Base-by-base conservation (phyloP, 495 filamentous ascomycete genomes). In the Daldinia childiae region DNA sequence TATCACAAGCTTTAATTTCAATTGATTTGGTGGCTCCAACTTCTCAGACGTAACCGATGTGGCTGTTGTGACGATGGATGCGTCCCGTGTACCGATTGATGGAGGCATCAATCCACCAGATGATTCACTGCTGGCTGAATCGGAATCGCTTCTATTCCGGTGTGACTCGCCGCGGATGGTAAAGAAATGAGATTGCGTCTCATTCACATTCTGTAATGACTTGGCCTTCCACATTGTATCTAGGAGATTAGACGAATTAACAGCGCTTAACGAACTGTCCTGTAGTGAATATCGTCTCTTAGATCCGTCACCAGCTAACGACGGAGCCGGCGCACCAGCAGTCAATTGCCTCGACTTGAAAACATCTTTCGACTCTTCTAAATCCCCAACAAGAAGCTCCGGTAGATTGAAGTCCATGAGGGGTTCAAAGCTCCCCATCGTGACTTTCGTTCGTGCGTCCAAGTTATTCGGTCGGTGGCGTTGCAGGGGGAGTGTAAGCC, bases 331-430 rank as follows among this genome's bases (percentile, higher is more conserved):
- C 12, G 74, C 65, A 12, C 81, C 82, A 21, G 82, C 79, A 9
- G 82, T 82, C 74, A 84, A 77, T 45, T 74, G 78, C 66, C 71
- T 82, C 9, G 78, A 76, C n/a, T 67, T 75, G 61, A 82, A 84
- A 52, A 79, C 68, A 12, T 73, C 68, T 48, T 72, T 63, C 36
- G 82, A 83, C 9, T 62, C 45, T 66, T 82, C 78, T 48, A 84
- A 77, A 55, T 84, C 81, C 52, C 74, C 70, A 12, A 76, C 82
- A 15, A 85, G 76, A 58, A 84, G 68, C 71, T 85, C 83, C 21
- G 82, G 78, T 26, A 85, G 69, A 72, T 80, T 84, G 68, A 72
- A 76, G 52, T 73, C 77, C 54, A 78, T 70, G 8, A 73, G 50
- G 57, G 74, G 72, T 52, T 78, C 72, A 36, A 71, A 65, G 56